Evolutionary conservation across 2,329 filamentous ascomycete genomes (phyloP).

Genomic region (Seiridium unicorne): DNA sequence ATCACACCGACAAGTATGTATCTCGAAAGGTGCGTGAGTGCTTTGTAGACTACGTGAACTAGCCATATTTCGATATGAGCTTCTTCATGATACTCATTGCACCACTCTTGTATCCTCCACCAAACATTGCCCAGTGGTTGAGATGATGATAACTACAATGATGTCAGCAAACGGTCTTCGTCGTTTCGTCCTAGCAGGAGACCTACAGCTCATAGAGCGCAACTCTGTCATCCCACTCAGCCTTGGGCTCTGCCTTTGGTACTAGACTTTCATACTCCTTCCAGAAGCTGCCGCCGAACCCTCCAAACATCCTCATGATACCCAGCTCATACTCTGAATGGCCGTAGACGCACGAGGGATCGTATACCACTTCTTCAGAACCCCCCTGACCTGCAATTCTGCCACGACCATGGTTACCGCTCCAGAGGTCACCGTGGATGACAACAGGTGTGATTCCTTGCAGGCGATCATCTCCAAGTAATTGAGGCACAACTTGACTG

Average conservation of each 20-base stretch:
- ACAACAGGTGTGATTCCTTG: slow-evolving; percentile 71
- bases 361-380: slow-evolving; percentile 76
- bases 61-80: slow-evolving; percentile 70
- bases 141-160: slow-evolving; percentile 75
- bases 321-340: slow-evolving; percentile 90
- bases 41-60: not conserved
- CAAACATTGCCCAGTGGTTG: slow-evolving; percentile 86
- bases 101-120: slow-evolving; percentile 71
- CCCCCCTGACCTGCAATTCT: slow-evolving; percentile 51
- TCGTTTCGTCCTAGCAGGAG: not conserved
- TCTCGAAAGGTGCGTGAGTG: too few species aligned
- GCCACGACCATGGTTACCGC: slow-evolving; percentile 74
- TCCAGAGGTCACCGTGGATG: slow-evolving; percentile 92
- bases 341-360: slow-evolving; percentile 78
- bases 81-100: slow-evolving; percentile 78
- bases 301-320: slow-evolving; percentile 96
- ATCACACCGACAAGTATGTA: too few species aligned
- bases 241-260: slow-evolving; percentile 75
- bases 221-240: slow-evolving; percentile 83
- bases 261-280: slow-evolving; percentile 74
- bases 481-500: slow-evolving; percentile 64
- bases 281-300: slow-evolving; percentile 71
- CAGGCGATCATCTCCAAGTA: slow-evolving; percentile 70
- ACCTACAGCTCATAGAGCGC: slow-evolving; percentile 79
- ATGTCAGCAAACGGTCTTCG: slow-evolving; percentile 30